Evolutionary conservation across 306 rosid species (phyloP).

Genomic region (Pyrus communis): DNA sequence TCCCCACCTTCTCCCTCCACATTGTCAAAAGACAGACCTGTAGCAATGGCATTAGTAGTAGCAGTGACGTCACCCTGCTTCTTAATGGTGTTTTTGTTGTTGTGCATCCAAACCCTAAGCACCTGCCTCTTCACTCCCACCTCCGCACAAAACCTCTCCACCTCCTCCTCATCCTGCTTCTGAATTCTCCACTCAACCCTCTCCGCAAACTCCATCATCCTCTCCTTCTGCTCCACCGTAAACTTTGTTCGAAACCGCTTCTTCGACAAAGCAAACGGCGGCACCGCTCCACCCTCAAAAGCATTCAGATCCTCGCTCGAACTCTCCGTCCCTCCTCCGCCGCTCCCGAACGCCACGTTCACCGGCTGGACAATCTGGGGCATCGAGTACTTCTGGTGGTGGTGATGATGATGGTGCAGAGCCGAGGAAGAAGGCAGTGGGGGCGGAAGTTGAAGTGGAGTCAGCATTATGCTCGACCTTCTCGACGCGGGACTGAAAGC

Average conservation of each 20-base stretch:
- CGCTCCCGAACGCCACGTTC: slow-evolving; percentile 38
- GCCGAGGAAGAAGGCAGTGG: slow-evolving; percentile 18
- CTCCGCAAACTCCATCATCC: slow-evolving; percentile 47
- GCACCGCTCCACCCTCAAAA: slow-evolving; percentile 15
- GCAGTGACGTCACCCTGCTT: slow-evolving; percentile 4
- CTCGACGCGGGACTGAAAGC: slow-evolving; percentile 25
- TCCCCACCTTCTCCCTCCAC: neutral
- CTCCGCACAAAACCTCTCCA: slow-evolving; percentile 38
- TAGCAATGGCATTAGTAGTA: neutral
- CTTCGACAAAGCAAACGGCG: slow-evolving; percentile 24
- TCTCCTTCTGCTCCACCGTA: slow-evolving; percentile 39
- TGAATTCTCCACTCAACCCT: slow-evolving; percentile 45
- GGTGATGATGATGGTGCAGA: slow-evolving; percentile 10
- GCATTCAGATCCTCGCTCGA: slow-evolving; percentile 47
- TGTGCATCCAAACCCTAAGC: slow-evolving; percentile 54
- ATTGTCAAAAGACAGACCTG: slow-evolving; percentile 2
- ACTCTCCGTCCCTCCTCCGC: slow-evolving; percentile 29
- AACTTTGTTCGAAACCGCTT: slow-evolving; percentile 45
- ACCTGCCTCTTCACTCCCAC: slow-evolving; percentile 44
- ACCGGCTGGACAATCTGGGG: slow-evolving; percentile 38
- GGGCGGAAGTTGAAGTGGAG: slow-evolving; percentile 41
- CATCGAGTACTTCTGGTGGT: slow-evolving; percentile 33
- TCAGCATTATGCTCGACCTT: slow-evolving; percentile 24
- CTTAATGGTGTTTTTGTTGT: slow-evolving; percentile 35
- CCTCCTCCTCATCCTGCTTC: slow-evolving; percentile 43